Conservation (phyloP, 495 filamentous ascomycete species). For the Cetradonia linearis region DNA sequence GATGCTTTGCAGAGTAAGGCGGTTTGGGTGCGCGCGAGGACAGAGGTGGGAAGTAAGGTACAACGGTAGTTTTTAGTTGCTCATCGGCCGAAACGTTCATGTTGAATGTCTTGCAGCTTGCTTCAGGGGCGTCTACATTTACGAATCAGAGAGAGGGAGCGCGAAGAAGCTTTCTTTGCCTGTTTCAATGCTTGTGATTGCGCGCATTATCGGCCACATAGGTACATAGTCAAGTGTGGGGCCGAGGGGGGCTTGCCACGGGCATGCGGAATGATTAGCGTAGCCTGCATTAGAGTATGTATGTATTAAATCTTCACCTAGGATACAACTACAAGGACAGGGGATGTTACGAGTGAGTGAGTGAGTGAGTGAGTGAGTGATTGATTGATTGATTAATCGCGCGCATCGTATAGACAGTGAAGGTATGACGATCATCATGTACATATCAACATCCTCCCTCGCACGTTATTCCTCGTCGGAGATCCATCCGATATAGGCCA, state of each 20-base stretch:
- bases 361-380: too few species aligned
- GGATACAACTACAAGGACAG: neutral
- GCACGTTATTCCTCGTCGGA: neutral
- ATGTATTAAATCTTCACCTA: neutral
- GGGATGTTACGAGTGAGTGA: neutral
- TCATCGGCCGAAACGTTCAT: neutral
- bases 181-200: neutral
- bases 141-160: slow-evolving; percentile 7
- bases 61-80: too few species aligned
- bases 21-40: neutral
- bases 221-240: neutral
- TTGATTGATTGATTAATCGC: too few species aligned
- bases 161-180: neutral
- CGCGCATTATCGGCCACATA: too few species aligned
- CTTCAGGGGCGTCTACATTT: neutral
- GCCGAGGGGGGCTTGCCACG: neutral
- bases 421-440: neutral
- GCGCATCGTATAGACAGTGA: neutral
- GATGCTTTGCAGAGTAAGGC: neutral
- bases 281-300: neutral
- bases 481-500: neutral
- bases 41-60: neutral
- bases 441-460: too few species aligned
- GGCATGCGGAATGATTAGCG: neutral
- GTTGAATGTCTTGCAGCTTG: neutral